A percentile compares a stretch with the other conserved stretches of the same genome.
These are phyloP conservation scores for Cystofilobasidium capitatum DNA, from an alignment of 768 basidiomycete species.

Conservation along the genomic window DNA sequence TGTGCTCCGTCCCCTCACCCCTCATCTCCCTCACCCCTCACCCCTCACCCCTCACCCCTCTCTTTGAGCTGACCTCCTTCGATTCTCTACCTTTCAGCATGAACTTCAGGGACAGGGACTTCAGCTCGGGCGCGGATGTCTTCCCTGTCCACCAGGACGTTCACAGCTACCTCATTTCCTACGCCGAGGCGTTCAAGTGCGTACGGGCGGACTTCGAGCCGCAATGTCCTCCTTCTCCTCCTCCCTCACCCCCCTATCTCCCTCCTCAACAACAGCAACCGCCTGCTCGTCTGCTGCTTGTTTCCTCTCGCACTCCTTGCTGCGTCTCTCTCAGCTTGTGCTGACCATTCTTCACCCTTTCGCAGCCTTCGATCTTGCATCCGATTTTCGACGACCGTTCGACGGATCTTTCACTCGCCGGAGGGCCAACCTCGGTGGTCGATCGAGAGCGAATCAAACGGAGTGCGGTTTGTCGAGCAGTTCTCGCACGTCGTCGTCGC, in stretches of 20 bases:
- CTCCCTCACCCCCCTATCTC: too few species aligned
- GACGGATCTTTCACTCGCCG: slow-evolving; percentile 7
- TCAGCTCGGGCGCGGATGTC: neutral
- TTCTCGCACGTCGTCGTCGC: slow-evolving; percentile 21
- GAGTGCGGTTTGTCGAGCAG: neutral
- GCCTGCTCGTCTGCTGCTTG: too few species aligned
- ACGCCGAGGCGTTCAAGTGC: slow-evolving; percentile 6
- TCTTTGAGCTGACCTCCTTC: too few species aligned
- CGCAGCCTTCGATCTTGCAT: neutral
- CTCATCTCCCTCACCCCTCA: too few species aligned
- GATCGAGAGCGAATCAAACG: slow-evolving; percentile 12
- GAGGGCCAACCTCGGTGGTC: slow-evolving; percentile 11
- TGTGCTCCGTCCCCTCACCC: too few species aligned
- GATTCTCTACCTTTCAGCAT: slow-evolving; percentile 4
- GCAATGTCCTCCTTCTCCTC: too few species aligned
- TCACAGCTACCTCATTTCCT: neutral
- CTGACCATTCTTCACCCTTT: neutral
- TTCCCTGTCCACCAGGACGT: slow-evolving; percentile 14
- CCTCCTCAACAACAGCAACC: too few species aligned
- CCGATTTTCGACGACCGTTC: slow-evolving; percentile 10
- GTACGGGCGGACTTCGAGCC: too few species aligned
- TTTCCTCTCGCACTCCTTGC: neutral
- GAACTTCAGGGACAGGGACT: slow-evolving; percentile 11
- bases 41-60: neutral
- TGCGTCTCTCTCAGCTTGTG: neutral